Percentiles rank a stretch among this genome's conserved stretches.
Conservation (phyloP, 108 stramenopile genomes). For the Conticribra guillardii region DNA sequence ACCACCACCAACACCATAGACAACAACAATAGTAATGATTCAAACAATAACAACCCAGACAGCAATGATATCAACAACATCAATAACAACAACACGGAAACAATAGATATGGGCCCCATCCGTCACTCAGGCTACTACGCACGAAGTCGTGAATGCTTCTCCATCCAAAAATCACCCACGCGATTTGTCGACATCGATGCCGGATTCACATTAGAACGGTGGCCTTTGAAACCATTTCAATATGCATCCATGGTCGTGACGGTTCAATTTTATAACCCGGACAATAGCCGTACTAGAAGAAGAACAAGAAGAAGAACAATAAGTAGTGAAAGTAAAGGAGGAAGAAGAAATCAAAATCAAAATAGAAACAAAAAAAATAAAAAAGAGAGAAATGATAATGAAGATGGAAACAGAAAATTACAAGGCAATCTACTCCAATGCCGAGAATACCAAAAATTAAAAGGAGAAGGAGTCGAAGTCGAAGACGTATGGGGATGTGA, state of each 20-base stretch:
- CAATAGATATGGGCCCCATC: neutral
- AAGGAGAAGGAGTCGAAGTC: constrained; percentile 20
- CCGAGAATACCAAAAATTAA: constrained; percentile 26
- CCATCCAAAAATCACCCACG: constrained; percentile 19
- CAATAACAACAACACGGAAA: neutral
- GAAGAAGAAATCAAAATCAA: no score
- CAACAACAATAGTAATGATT: neutral
- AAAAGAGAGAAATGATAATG: no score
- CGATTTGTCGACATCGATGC: constrained; percentile 10
- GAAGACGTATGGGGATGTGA: constrained; percentile 46
- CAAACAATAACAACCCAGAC: no score
- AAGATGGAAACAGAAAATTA: neutral
- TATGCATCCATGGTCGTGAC: constrained; percentile 29
- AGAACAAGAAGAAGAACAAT: no score
- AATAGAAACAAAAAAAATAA: no score
- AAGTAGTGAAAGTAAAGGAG: no score
- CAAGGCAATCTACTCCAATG: constrained; percentile 20
- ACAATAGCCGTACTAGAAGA: neutral
- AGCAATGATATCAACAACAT: neutral
- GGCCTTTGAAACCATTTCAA: constrained; percentile 34
- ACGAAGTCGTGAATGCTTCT: constrained; percentile 21
- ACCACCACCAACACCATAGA: neutral
- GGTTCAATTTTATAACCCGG: constrained; percentile 20
- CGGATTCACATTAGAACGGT: constrained; percentile 14
- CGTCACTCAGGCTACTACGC: constrained; percentile 32